These are phyloP conservation scores for Blastocladiella emersonii DNA, from an alignment of 371 early-diverging fungal genomes.

Conservation along the genomic window DNA sequence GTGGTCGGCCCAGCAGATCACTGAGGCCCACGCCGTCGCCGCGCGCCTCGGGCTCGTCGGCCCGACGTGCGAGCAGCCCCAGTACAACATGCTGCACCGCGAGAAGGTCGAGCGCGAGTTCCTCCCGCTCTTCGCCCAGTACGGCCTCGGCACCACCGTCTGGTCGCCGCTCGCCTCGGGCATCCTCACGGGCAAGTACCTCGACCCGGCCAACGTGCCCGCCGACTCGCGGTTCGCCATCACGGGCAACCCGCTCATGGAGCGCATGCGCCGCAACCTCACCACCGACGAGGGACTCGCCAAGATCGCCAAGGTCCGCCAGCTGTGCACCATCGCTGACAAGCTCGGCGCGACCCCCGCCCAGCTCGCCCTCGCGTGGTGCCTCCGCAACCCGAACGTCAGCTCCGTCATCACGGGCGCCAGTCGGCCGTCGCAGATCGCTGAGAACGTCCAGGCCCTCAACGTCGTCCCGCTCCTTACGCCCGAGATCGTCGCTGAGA, in stretches of 20 bases:
- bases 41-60: slow-evolving; percentile 47
- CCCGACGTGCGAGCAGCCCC: slow-evolving; percentile 50
- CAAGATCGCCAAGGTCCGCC: slow-evolving; percentile 32
- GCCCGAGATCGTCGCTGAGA: slow-evolving; percentile 35
- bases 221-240: slow-evolving; percentile 50
- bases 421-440: slow-evolving; percentile 50
- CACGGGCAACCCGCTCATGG: slow-evolving; percentile 46
- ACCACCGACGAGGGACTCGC: slow-evolving; percentile 45
- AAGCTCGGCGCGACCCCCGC: slow-evolving; percentile 49
- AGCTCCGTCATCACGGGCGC: slow-evolving; percentile 57
- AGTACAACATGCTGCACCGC: slow-evolving; percentile 40
- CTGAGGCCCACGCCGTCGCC: slow-evolving; percentile 61
- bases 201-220: slow-evolving; percentile 43
- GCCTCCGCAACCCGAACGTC: slow-evolving; percentile 42
- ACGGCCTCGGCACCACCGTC: slow-evolving; percentile 55
- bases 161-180: slow-evolving; percentile 53
- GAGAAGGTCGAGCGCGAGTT: slow-evolving; percentile 68
- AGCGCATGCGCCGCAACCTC: slow-evolving; percentile 39
- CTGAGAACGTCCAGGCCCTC: slow-evolving; percentile 55
- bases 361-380: slow-evolving; percentile 73
- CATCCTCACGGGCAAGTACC: slow-evolving; percentile 66
- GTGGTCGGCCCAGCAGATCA: slow-evolving; percentile 67
- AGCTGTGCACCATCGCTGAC: slow-evolving; percentile 43
- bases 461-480: slow-evolving; percentile 44
- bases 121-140: slow-evolving; percentile 48